Percentiles rank a stretch among this genome's conserved stretches.
Evolutionary conservation across 2,329 filamentous ascomycete genomes (phyloP).

Genomic region (Xylaria sp.): DNA sequence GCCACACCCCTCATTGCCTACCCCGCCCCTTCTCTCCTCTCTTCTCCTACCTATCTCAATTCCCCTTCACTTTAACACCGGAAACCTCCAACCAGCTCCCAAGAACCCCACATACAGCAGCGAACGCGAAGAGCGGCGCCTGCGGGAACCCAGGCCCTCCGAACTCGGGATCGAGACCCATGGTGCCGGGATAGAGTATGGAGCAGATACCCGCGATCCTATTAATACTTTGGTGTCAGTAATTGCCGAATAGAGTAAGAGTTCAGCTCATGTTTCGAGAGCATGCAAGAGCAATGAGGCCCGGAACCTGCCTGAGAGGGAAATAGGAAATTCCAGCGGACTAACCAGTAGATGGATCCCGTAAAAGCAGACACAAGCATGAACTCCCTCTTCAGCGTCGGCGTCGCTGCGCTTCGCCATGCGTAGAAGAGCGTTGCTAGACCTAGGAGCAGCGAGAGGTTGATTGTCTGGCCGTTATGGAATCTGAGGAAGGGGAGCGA

Average conservation of each 20-base stretch:
- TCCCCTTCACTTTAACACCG: slow-evolving; percentile 9
- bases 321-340: too few relatives aligned
- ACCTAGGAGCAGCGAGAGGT: slow-evolving; percentile 47
- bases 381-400: slow-evolving; percentile 40
- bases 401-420: slow-evolving; percentile 40
- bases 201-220: slow-evolving; percentile 47
- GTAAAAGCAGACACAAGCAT: slow-evolving; percentile 44
- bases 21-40: neutral
- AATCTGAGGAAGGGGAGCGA: slow-evolving; percentile 33
- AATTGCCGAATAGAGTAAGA: too few relatives aligned
- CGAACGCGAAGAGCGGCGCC: slow-evolving; percentile 39
- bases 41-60: neutral
- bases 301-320: too few relatives aligned
- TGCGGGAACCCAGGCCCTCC: slow-evolving; percentile 52
- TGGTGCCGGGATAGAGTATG: slow-evolving; percentile 46
- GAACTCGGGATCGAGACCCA: slow-evolving; percentile 51
- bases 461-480: slow-evolving; percentile 51
- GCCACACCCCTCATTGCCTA: too few relatives aligned
- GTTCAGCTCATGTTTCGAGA: too few relatives aligned
- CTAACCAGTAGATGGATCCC: slow-evolving; percentile 51
- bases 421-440: slow-evolving; percentile 48
- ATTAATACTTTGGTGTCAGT: too few relatives aligned
- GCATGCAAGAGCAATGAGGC: too few relatives aligned
- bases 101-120: slow-evolving; percentile 33
- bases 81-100: slow-evolving; percentile 30